phyloP scores from a whole-genome alignment of 352 stramenopile genomes.

The Phytopythium mirpurense region DNA sequence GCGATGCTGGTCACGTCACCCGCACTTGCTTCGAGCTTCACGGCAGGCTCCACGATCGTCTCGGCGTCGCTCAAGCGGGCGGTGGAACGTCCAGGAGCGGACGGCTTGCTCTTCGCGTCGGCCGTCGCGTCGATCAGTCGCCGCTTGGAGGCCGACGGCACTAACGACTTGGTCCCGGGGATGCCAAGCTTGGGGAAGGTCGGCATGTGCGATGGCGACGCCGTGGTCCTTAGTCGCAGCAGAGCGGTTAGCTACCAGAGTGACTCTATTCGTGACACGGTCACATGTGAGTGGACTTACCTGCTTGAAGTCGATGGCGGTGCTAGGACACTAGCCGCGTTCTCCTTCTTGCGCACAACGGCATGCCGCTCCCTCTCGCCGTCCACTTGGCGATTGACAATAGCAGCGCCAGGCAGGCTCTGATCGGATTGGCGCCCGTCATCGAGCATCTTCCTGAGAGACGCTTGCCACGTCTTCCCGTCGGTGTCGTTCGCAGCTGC shows the following conservation, averaged over 20 bases:
- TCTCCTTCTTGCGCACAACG: neutral
- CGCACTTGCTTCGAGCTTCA: too few species aligned
- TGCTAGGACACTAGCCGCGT: too few species aligned
- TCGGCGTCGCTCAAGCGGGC: neutral
- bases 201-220: conserved; percentile 17
- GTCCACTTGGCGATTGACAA: neutral
- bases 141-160: conserved; percentile 24
- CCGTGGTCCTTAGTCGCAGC: neutral
- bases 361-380: neutral
- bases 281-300: too few species aligned
- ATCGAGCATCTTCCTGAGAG: conserved; percentile 51
- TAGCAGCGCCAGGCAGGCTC: neutral
- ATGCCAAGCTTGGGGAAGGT: conserved; percentile 57
- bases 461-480: conserved; percentile 36
- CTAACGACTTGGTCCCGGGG: conserved; percentile 32
- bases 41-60: neutral
- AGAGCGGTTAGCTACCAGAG: too few species aligned
- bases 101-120: conserved; percentile 5
- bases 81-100: neutral
- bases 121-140: conserved; percentile 9
- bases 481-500: neutral
- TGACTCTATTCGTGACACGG: too few species aligned
- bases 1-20: neutral
- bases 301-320: neutral
- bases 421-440: conserved; percentile 20